Base-by-base conservation (phyloP, 2,329 filamentous ascomycete species). In the Periconia sp. region DNA sequence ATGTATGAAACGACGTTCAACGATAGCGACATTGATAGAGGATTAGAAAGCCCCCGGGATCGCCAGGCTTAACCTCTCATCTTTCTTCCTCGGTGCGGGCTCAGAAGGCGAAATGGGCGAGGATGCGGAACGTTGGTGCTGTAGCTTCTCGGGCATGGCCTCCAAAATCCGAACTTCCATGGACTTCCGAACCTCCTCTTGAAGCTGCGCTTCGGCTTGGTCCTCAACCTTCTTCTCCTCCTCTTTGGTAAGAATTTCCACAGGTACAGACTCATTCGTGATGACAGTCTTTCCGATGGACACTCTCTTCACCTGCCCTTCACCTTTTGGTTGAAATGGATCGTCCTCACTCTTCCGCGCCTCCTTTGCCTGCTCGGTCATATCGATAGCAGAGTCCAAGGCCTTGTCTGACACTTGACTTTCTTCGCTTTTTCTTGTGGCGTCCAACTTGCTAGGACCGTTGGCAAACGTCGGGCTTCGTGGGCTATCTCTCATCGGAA, bases 251-350 rank as follows among this genome's bases (percentile, higher is more conserved):
- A 59, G 45, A 7, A 17, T 29, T 28, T 56, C 49, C 15, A 31
- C 36, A 13, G 44, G 40, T 11, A 29, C 36, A 1, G 36, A n/a
- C 12, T 49, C 47, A 16, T 41, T 41, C 4, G 58, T 62, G 26
- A 72, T 60, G 29, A 71, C 43, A 0, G 65, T 70, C 22, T 68
- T 68, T 23, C 69, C 69, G 19, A 71, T 71, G 1, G 65, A 69
- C 2, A 71, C 61, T 10, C 65, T 58, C 50, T 71, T 71, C 38
- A 42, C 39, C 37, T 56, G 39, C 4, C 60, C 60, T 9, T 50
- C 53, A 7, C 36, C 55, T 22, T 59, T 55, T 4, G 48, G 51
- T 18, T 55, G 52, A 30, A 71, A 71, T 1, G 66, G 67, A 40
- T 69, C 66, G 11, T 70, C 65, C 25, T 63, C 59, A 42, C 46